phyloP scores from a whole-genome alignment of 495 filamentous ascomycete species.

The Lichenothelia convexa region DNA sequence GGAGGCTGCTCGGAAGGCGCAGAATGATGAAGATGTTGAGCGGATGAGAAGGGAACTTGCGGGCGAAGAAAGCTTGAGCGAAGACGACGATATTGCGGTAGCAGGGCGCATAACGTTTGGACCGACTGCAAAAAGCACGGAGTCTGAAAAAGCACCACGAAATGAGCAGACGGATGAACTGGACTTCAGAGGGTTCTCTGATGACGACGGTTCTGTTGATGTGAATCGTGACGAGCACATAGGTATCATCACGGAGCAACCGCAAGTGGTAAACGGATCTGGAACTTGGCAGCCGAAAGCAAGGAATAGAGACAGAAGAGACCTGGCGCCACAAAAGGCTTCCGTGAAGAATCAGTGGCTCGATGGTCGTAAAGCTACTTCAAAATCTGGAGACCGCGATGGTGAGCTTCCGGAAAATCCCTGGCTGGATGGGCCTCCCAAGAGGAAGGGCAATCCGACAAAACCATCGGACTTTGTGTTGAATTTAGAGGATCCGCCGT shows the following conservation, averaged over 20 bases:
- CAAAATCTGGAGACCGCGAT: not conserved
- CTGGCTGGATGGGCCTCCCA: not conserved
- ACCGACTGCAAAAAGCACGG: slow-evolving; percentile 8
- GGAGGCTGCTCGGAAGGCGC: slow-evolving; percentile 52
- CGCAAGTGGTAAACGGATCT: slow-evolving; percentile 11
- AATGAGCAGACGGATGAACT: slow-evolving; percentile 33
- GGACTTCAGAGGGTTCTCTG: slow-evolving; percentile 38
- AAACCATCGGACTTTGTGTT: too few relatives aligned
- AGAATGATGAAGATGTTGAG: slow-evolving; percentile 68
- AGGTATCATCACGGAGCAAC: slow-evolving; percentile 12
- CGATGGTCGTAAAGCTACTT: not conserved
- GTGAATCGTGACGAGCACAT: slow-evolving; percentile 12
- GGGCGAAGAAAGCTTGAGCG: slow-evolving; percentile 24
- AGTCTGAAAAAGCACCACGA: not conserved
- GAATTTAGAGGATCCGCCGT: too few relatives aligned
- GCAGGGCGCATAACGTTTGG: slow-evolving; percentile 23
- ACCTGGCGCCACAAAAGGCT: not conserved
- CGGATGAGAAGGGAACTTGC: slow-evolving; percentile 53
- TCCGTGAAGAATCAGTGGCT: slow-evolving; percentile 1
- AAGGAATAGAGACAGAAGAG: slow-evolving; percentile 4
- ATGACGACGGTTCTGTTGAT: slow-evolving; percentile 30
- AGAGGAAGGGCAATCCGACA: too few relatives aligned
- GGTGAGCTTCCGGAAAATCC: not conserved
- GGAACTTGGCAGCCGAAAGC: not conserved
- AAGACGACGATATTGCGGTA: slow-evolving; percentile 20